phyloP scores from a whole-genome alignment of 257 asterid species.

The Solanum medicagineum region DNA sequence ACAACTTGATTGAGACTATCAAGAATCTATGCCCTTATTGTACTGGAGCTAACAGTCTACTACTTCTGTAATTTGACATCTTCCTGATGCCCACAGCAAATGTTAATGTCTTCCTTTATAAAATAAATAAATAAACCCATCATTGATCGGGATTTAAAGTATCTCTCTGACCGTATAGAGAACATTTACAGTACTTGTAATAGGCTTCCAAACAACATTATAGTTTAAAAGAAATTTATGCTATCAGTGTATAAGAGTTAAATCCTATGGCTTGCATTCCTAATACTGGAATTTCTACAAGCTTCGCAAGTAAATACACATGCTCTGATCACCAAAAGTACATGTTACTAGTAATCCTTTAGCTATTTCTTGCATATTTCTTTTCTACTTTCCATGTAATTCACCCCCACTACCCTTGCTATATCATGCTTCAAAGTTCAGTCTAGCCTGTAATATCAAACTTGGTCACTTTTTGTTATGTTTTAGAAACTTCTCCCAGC shows the following conservation, averaged over 20 bases:
- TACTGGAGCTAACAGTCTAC: not conserved
- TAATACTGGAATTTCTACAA: not conserved
- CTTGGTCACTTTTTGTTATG: not conserved
- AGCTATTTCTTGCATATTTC: not conserved
- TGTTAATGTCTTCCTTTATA: not conserved
- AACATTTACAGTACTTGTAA: not conserved
- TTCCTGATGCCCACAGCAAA: not conserved
- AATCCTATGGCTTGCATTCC: not conserved
- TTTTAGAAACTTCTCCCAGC: constrained; percentile 85
- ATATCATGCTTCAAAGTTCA: not conserved
- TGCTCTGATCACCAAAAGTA: not conserved
- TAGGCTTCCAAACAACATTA: not conserved
- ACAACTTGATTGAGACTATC: not conserved
- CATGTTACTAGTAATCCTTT: not conserved
- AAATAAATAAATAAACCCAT: not conserved
- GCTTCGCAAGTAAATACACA: not conserved
- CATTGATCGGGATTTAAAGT: not conserved
- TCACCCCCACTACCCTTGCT: not conserved
- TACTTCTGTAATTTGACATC: not conserved
- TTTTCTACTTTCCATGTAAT: not conserved
- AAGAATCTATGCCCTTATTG: not conserved
- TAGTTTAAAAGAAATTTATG: not conserved
- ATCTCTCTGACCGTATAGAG: not conserved
- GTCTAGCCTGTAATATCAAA: not conserved
- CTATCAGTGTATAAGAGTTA: not conserved